A percentile compares a stretch with the other conserved stretches of the same genome.
Evolutionary conservation across 2,329 filamentous ascomycete genomes (phyloP).

Genomic region (Paraphaeosphaeria minitans): DNA sequence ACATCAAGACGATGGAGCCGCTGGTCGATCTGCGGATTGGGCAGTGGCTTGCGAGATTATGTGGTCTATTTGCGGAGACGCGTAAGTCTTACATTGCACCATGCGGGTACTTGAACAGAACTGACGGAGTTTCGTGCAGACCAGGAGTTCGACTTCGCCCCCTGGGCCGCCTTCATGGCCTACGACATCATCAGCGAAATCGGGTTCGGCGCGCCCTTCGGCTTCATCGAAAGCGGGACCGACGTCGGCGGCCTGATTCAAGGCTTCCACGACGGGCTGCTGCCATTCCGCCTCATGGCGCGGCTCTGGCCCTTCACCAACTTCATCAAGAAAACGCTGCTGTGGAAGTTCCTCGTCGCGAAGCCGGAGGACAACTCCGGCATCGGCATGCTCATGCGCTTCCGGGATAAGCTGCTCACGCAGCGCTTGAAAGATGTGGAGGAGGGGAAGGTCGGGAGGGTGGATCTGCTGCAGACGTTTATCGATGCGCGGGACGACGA

Average conservation of each 20-base stretch:
- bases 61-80: constrained; percentile 52
- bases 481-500: constrained; percentile 45
- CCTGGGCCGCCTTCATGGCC: constrained; percentile 58
- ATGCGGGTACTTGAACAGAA: too few species aligned
- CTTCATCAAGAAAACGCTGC: constrained; percentile 60
- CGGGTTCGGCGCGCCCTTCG: constrained; percentile 61
- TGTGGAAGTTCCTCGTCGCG: constrained; percentile 60
- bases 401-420: constrained; percentile 59
- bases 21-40: constrained; percentile 58
- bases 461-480: constrained; percentile 61
- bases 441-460: constrained; percentile 51
- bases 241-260: constrained; percentile 58
- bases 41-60: constrained; percentile 58
- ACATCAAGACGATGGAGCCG: constrained; percentile 64
- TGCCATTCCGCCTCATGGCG: constrained; percentile 58
- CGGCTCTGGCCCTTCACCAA: constrained; percentile 60
- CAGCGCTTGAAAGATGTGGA: constrained; percentile 57
- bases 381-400: constrained; percentile 62
- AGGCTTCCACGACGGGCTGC: constrained; percentile 59
- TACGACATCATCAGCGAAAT: constrained; percentile 64
- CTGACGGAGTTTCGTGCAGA: background rate
- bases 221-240: constrained; percentile 58
- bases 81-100: constrained; percentile 30
- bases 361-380: constrained; percentile 59
- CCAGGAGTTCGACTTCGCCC: constrained; percentile 58